Evolutionary conservation across 768 basidiomycete species (phyloP).

Genomic region (Lactarius deliciosus): DNA sequence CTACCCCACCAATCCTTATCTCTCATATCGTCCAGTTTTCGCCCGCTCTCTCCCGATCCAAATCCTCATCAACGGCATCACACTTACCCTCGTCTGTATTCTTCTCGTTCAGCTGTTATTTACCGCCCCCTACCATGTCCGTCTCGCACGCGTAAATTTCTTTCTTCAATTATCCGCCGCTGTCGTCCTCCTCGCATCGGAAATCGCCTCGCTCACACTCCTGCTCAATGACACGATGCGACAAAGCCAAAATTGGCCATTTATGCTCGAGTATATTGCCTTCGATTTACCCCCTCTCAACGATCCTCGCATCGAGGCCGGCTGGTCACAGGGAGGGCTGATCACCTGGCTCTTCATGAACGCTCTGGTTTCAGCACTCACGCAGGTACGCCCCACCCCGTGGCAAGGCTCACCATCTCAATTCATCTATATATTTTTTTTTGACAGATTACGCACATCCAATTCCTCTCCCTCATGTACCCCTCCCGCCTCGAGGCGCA

Average conservation of each 20-base stretch:
- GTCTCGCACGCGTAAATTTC: conserved; percentile 91
- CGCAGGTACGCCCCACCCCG: conserved; percentile 60
- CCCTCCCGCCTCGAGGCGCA: conserved; percentile 86
- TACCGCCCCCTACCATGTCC: conserved; percentile 95
- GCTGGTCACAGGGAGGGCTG: conserved; percentile 64
- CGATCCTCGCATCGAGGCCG: conserved; percentile 33
- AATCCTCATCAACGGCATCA: conserved; percentile 79
- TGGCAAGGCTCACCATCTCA: neutral
- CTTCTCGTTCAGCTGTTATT: conserved; percentile 92
- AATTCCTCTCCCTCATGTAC: conserved; percentile 93
- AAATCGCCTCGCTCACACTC: conserved; percentile 75
- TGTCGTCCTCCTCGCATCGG: conserved; percentile 70
- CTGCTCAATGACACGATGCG: conserved; percentile 58
- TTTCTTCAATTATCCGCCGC: conserved; percentile 85
- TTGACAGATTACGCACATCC: conserved; percentile 89
- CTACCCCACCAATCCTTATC: conserved; percentile 63
- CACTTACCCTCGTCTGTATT: conserved; percentile 79
- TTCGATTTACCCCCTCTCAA: conserved; percentile 67
- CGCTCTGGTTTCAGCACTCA: conserved; percentile 76
- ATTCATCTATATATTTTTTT: neutral
- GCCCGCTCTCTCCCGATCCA: conserved; percentile 89
- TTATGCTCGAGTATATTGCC: conserved; percentile 91
- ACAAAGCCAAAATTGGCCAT: conserved; percentile 84
- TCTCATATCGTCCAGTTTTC: conserved; percentile 74
- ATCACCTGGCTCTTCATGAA: conserved; percentile 88